These are phyloP conservation scores for Metschnikowia corniflorae DNA, from an alignment of 805 yeast species.

Conservation along the genomic window DNA sequence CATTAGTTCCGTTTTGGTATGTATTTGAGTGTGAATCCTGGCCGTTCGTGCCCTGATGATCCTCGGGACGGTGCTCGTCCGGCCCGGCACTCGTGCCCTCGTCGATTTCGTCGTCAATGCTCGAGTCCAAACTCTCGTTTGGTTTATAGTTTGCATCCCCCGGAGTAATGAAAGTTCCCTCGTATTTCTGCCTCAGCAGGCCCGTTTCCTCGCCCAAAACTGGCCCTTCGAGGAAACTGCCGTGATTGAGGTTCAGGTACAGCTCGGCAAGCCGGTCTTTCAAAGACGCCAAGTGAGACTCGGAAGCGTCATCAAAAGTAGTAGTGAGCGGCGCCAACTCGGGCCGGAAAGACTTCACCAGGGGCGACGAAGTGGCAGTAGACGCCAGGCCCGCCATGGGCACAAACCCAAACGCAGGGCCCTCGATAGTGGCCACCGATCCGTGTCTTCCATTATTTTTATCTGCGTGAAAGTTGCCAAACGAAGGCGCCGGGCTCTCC, in stretches of 20 bases:
- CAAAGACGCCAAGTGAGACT: constrained; percentile 14
- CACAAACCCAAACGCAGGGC: constrained; percentile 14
- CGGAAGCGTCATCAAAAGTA: constrained; percentile 24
- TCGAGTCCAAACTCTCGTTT: too few relatives aligned
- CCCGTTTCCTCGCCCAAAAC: constrained; percentile 9
- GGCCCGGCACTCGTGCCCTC: too few relatives aligned
- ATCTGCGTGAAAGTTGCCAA: constrained; percentile 10
- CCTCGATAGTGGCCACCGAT: constrained; percentile 11
- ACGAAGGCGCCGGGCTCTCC: constrained; percentile 18
- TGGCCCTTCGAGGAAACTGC: constrained; percentile 10
- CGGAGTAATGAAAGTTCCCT: too few relatives aligned
- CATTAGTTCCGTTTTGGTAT: background rate
- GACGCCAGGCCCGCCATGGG: constrained; percentile 17
- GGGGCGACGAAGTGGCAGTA: constrained; percentile 28
- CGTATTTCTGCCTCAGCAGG: background rate
- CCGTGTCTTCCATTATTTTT: constrained; percentile 6
- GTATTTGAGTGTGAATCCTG: too few relatives aligned
- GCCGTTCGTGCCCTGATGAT: too few relatives aligned
- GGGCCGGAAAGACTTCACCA: constrained; percentile 34
- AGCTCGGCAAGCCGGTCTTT: constrained; percentile 18
- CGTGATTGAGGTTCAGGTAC: constrained; percentile 7
- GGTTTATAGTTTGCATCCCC: too few relatives aligned
- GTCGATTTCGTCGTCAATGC: background rate
- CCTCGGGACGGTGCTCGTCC: too few relatives aligned
- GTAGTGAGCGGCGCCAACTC: constrained; percentile 37